These are phyloP conservation scores for Elsinoe fawcettii DNA, from an alignment of 2,329 filamentous ascomycete species.

Conservation along the genomic window DNA sequence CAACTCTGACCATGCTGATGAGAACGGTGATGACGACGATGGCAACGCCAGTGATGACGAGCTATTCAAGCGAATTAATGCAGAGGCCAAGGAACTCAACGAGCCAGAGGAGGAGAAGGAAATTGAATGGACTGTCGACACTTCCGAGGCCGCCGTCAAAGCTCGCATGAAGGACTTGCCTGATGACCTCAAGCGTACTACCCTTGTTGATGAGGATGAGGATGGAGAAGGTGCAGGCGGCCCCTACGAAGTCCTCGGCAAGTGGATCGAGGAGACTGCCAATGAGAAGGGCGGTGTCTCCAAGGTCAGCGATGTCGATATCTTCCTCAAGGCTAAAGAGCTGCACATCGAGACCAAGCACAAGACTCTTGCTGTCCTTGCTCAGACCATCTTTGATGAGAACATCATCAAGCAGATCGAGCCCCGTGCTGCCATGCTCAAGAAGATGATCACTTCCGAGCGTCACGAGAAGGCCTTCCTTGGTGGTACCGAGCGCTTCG, in stretches of 20 bases:
- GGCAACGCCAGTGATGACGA: conserved; percentile 86
- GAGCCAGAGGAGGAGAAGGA: conserved; percentile 64
- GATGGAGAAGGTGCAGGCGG: conserved; percentile 59
- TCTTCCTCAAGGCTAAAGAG: conserved; percentile 96
- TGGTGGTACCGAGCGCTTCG: conserved; percentile 87
- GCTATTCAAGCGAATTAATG: conserved; percentile 67
- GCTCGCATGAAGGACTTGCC: conserved; percentile 88
- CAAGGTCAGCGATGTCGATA: conserved; percentile 78
- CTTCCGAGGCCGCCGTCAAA: conserved; percentile 89
- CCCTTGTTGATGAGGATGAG: conserved; percentile 64
- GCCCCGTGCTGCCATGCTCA: conserved; percentile 75
- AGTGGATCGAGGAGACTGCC: conserved; percentile 77
- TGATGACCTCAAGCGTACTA: conserved; percentile 84
- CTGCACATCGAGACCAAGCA: conserved; percentile 91
- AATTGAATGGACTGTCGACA: conserved; percentile 92
- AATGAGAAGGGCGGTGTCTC: conserved; percentile 63
- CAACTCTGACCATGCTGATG: conserved; percentile 55
- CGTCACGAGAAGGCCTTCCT: conserved; percentile 93
- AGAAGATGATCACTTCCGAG: conserved; percentile 80
- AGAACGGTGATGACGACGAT: conserved; percentile 57
- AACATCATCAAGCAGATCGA: conserved; percentile 82
- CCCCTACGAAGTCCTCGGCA: conserved; percentile 82
- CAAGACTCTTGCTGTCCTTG: conserved; percentile 82
- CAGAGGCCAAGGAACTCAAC: conserved; percentile 64
- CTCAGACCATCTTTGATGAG: conserved; percentile 88